Conservation (phyloP, 257 asterid species). For the Verbascum thapsus region DNA sequence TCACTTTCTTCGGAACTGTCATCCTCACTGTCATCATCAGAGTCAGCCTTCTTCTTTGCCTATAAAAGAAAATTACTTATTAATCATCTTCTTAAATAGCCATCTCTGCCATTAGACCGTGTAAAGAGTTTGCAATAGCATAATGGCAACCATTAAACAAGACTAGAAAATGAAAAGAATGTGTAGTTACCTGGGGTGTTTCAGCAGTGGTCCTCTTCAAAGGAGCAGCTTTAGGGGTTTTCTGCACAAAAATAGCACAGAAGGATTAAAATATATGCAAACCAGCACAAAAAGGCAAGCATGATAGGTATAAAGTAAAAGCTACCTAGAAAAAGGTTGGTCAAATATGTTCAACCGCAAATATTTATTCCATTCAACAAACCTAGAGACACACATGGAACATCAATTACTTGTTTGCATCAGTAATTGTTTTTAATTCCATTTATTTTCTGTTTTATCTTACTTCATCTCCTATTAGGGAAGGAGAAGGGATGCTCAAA, state of each 20-base stretch:
- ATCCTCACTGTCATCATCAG: slow-evolving; percentile 33
- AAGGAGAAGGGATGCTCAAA: no score
- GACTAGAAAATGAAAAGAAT: neutral
- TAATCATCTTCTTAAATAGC: neutral
- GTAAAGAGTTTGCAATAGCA: neutral
- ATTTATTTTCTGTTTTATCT: no score
- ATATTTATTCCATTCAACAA: neutral
- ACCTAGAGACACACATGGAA: no score
- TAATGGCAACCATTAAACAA: neutral
- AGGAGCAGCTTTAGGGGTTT: slow-evolving; percentile 30
- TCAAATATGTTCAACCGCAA: neutral
- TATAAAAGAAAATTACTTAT: neutral
- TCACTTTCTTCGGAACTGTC: slow-evolving; percentile 56
- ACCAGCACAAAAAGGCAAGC: neutral
- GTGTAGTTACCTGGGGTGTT: slow-evolving; percentile 23
- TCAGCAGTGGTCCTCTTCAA: slow-evolving; percentile 25
- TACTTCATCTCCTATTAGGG: no score
- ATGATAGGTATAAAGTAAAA: neutral
- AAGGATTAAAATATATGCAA: neutral
- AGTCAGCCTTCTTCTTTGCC: slow-evolving; percentile 27
- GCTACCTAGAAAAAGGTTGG: neutral
- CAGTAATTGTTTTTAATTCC: no score
- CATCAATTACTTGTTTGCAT: no score
- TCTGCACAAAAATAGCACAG: slow-evolving; percentile 1
- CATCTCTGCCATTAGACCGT: neutral